Evolutionary conservation across 202 grass and related monocot genomes (phyloP), one percentile per base, ranked within the genome.

Genomic region (Dendrocalamus latiflorus): DNA sequence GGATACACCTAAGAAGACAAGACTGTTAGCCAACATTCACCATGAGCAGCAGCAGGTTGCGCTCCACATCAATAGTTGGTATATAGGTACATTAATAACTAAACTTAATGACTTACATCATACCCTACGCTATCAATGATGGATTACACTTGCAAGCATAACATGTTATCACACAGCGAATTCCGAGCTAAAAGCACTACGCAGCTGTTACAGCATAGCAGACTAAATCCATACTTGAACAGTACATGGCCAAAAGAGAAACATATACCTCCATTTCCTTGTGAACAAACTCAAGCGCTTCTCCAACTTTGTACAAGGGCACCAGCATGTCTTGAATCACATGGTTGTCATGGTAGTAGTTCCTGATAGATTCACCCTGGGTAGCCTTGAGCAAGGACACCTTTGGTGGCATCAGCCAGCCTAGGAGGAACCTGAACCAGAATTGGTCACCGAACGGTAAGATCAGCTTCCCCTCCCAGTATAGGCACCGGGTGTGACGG

Each of bases 381-480:
- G 96, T 95, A 8, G 91, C 91, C 93, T 98, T 98, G 37, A 98
- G 91, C 60, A 98, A 75, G 56, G 96, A 98, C n/a, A 98, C 87
- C 91, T 95, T 98, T 0, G 96, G 96, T 2, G 96, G 96, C 96
- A 98, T 98, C 47, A 92, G 45, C 96, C 96, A 98, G 10, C 96
- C 91, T 2, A 98, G 64, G 47, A 88, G 65, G 79, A 82, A 98
- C 70, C 93, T 91, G 91, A 95, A 95, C 96, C 93, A 98, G 81
- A 90, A 98, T 75, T 98, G 96, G 79, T 98, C 96, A 0, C 74
- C 91, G 20, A 98, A 98, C 0, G 93, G 93, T 65, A 98, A 65
- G 85, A 98, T 98, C 77, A 98, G 83, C 87, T 98, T 98, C 2
- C 91, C 91, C 78, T 98, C 96, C 96, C 96, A 95, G 84, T 95